Evolutionary conservation across 805 yeast genomes (phyloP).

Genomic region (Cyberlindnera amylophila): DNA sequence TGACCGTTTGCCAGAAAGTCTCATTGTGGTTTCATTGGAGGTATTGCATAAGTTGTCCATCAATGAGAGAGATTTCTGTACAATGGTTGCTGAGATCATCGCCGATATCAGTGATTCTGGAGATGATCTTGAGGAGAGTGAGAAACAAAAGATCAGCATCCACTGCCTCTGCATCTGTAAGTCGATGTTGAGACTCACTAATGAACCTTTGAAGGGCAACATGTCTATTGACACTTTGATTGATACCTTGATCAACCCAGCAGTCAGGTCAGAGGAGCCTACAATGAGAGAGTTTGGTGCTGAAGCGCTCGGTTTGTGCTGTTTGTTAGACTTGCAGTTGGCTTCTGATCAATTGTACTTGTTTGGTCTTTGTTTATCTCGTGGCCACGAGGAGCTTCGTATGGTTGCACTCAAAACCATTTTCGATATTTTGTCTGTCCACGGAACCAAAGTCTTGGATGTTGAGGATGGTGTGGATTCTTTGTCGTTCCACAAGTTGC

Average conservation of each 20-base stretch:
- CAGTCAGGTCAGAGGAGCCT: conserved; percentile 57
- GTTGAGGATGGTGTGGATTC: conserved; percentile 60
- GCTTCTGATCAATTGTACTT: conserved; percentile 63
- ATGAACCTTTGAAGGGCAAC: conserved; percentile 61
- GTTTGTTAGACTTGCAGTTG: conserved; percentile 61
- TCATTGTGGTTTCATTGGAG: conserved; percentile 53
- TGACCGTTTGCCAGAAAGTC: conserved; percentile 50
- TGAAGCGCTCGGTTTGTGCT: conserved; percentile 73
- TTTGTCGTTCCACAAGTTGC: conserved; percentile 61
- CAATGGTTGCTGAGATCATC: conserved; percentile 80
- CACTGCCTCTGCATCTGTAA: conserved; percentile 69
- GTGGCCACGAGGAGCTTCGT: conserved; percentile 61
- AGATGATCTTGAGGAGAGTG: conserved; percentile 26
- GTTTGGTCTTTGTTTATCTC: conserved; percentile 65
- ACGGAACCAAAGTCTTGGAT: conserved; percentile 68
- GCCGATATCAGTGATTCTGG: conserved; percentile 74
- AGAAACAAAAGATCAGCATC: conserved; percentile 39
- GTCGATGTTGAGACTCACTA: conserved; percentile 62
- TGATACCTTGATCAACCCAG: conserved; percentile 75
- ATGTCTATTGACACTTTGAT: conserved; percentile 64
- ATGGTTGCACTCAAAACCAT: conserved; percentile 64
- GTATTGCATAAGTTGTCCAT: conserved; percentile 70
- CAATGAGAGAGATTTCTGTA: conserved; percentile 78
- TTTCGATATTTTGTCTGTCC: conserved; percentile 73
- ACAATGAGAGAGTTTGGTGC: conserved; percentile 60